Conservation (phyloP, 208 protist species). For the Trypanosoma rangeli region DNA sequence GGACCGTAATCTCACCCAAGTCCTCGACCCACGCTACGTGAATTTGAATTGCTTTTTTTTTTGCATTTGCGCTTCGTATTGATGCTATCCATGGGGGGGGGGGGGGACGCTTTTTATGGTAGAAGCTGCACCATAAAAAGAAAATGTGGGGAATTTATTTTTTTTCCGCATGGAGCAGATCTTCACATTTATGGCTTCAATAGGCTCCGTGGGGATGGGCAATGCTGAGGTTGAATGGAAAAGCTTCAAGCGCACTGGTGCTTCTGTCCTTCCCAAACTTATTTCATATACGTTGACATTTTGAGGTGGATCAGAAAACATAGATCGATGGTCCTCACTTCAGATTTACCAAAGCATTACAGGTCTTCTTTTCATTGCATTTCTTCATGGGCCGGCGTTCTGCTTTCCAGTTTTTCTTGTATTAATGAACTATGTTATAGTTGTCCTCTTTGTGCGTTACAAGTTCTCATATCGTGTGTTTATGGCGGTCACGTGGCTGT, state of each 20-base stretch:
- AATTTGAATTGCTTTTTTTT: not conserved
- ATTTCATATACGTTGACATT: constrained; percentile 8
- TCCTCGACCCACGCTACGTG: not conserved
- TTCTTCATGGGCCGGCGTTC: constrained; percentile 36
- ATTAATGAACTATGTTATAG: constrained; percentile 38
- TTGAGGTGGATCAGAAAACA: not conserved
- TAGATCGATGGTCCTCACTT: constrained; percentile 5
- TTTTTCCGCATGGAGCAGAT: not conserved
- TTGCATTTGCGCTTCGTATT: not conserved
- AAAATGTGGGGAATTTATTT: not conserved
- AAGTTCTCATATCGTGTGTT: constrained; percentile 44
- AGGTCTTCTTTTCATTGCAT: constrained; percentile 26
- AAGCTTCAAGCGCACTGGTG: constrained; percentile 20
- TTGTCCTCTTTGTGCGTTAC: constrained; percentile 30
- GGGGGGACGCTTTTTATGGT: not conserved
- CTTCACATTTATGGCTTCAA: not conserved
- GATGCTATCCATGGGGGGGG: not conserved
- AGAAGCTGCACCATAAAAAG: not conserved
- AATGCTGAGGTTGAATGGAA: constrained; percentile 24
- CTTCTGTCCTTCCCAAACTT: not conserved
- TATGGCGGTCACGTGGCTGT: constrained; percentile 50
- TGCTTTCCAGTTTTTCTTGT: constrained; percentile 31
- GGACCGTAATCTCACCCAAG: not conserved
- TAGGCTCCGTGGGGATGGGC: constrained; percentile 31
- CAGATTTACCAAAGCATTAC: constrained; percentile 28